Evolutionary conservation across 768 basidiomycete species (phyloP), one percentile per base, ranked within the genome.

Genomic region (Amanita jacksonii): DNA sequence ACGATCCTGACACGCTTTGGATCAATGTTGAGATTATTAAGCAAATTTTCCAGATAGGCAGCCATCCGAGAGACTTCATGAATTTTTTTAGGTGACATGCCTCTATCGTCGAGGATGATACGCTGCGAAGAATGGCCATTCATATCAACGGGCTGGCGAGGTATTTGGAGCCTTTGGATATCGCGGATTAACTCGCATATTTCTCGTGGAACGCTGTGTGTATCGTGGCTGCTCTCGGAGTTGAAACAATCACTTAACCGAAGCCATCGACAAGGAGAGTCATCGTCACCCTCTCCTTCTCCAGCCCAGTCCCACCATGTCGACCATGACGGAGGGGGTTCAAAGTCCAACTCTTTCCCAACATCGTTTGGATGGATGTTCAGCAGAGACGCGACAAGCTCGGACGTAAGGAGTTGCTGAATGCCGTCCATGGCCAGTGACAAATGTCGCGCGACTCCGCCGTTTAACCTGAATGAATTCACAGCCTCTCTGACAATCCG

Each of bases 51-150:
- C 20, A 81, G 64, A 59, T 75, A 81, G 5, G 67, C 58, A 13
- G 68, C 62, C 81, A 85, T 85, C 38, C 73, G 71, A 1, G 61
- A 51, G 36, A 87, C 81, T 56, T 87, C 85, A 49, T 87, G 84
- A 2, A 64, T 62, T 56, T 87, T 87, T 57, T 87, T 87, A 4
- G 82, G 82, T 3, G 81, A 83, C 74, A 84, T 79, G 12, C 83
- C 79, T 35, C 58, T 54, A 3, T 50, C 16, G 7, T 54, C 49
- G 8, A 47, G 33, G 8, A 53, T 38, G 2, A 36, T 28, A 28
- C 41, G 23, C 18, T 4, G 19, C 2, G 38, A n/a, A 10, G 25
- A 23, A 6, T 41, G 8, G 5, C 28, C 31, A 35, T 35, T 16
- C 12, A 47, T 37, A 19, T 41, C n/a, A 16, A 47, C 19, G 4